Evolutionary conservation across 305 asterid genomes (phyloP), one percentile per base, ranked within the genome.

Genomic region (Euphrasia arctica): DNA sequence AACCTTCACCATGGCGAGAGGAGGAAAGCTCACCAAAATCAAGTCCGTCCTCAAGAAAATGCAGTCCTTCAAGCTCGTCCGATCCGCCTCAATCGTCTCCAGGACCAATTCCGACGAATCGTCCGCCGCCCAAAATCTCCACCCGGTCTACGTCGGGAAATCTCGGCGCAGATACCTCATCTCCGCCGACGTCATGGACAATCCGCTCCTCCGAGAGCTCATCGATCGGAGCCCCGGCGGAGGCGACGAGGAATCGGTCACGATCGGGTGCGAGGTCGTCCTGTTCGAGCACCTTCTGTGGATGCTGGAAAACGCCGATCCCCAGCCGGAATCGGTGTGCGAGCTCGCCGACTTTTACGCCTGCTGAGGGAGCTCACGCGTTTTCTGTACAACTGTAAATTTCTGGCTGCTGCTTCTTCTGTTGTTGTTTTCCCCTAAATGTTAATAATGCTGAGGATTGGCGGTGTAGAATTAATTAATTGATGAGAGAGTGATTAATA

Each of bases 241-340:
- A 18, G 22, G 22, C 55, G 55, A 71, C 25, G 72, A 76, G 2
- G 84, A 70, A 0, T 66, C 78, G 50, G 42, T 86, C 72, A 73
- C 70, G 65, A 83, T 89, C 25, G 85, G 90, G 1, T 91, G 98
- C 31, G 98, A 89, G 73, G 98, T 91, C 11, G 98, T 91, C 36
- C 80, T 91, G 58, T 91, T 91, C 72, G 98, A 91, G 60, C 98
- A 91, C 78, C 85, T 91, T 22, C 81, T 91, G 0, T 91, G 98
- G 98, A 91, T 91, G 98, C 95, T 91, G 9, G 88, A 89, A 66
- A 89, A 91, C 72, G 96, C 88, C 65, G 98, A 91, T 78, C 95
- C 90, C 54, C 96, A 85, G 73, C 88, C 95, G 41, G 96, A 91
- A 27, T 83, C 95, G 9, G 25, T 85, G 66, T 82, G 82, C 9